Percentiles rank a stretch among this genome's conserved stretches.
Evolutionary conservation across 495 filamentous ascomycete genomes (phyloP).

Genomic region (Tirmania nivea): DNA sequence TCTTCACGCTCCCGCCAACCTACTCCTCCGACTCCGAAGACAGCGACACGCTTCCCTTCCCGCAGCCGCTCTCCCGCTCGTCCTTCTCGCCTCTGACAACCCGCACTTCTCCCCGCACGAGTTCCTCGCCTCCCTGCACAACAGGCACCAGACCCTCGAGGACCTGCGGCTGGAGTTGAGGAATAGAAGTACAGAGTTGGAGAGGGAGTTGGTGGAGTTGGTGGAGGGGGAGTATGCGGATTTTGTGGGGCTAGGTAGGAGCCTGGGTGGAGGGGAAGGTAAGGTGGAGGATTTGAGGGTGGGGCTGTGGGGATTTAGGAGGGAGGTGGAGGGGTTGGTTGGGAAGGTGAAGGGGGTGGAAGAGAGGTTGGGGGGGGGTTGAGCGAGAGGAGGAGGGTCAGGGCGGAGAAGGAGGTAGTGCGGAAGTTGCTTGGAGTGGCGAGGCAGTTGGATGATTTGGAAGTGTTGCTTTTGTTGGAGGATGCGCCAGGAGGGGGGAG

Average conservation of each 20-base stretch:
- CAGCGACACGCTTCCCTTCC: constrained; percentile 12
- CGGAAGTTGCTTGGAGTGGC: constrained; percentile 48
- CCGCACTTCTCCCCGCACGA: constrained; percentile 53
- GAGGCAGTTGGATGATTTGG: constrained; percentile 49
- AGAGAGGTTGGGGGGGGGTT: constrained; percentile 33
- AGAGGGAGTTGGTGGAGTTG: constrained; percentile 69
- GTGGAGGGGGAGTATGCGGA: constrained; percentile 87
- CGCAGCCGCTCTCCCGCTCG: constrained; percentile 7
- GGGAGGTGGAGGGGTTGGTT: constrained; percentile 45
- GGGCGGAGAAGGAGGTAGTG: constrained; percentile 33
- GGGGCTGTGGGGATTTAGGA: constrained; percentile 59
- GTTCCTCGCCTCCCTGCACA: constrained; percentile 64
- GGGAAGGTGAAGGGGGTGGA: constrained; percentile 31
- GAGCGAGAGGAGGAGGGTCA: constrained; percentile 31
- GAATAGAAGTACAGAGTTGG: constrained; percentile 47
- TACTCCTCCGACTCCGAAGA: background rate
- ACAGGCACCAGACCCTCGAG: constrained; percentile 86
- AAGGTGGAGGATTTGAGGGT: constrained; percentile 80
- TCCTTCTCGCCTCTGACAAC: constrained; percentile 8
- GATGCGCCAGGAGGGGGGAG: constrained; percentile 17
- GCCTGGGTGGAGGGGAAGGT: constrained; percentile 72
- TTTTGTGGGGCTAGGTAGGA: constrained; percentile 62
- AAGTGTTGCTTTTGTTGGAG: constrained; percentile 41
- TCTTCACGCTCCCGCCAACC: background rate
- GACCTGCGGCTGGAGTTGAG: constrained; percentile 76